Evolutionary conservation across 129 eudicot genomes (phyloP), one percentile per base, ranked within the genome.

Genomic region (Calendula officinalis): DNA sequence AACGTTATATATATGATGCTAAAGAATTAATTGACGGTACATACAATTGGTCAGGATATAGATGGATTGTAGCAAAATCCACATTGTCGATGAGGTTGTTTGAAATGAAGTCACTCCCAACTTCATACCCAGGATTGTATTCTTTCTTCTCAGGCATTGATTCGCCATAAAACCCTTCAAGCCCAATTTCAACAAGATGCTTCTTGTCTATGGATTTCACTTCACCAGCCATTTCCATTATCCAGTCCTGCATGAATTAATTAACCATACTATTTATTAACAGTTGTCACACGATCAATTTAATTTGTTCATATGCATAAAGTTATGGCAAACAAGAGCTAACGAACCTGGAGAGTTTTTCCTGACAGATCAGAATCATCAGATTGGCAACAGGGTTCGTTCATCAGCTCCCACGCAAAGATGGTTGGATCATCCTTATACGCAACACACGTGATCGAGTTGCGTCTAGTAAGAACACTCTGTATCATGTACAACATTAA

Each of bases 341-440:
- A 4, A 43, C 7, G 36, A n/a, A 80, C 90, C 80, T 80, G 77
- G 13, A 84, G 48, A 0, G 69, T 4, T 75, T 60, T 78, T 55
- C 86, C 91, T 4, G 91, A 77, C 7, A 75, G 72, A 56, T 78
- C 83, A 3, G 80, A 74, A 42, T 74, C 69, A 56, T 78, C 83
- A 3, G 80, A 74, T 47, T 74, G 80, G 72, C 86, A 84, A 59
- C 86, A 84, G 11, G 90, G 84, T 53, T 84, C 91, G 41, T 84
- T 84, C 79, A 84, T 84, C 35, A 84, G 71, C 84, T 84, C 91
- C 91, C 91, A 84, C 56, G 83, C 79, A 17, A 80, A 75, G 36
- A 84, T 84, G 36, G 86, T 70, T 27, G 86, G 76, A 49, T 84
- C 90, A 51, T 84, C 90, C 57, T 74, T 77, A 47, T 84, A 84